Percentiles rank a stretch among this genome's conserved stretches.
Conservation (phyloP, 768 basidiomycete genomes). For the Leccinum barrowsii region DNA sequence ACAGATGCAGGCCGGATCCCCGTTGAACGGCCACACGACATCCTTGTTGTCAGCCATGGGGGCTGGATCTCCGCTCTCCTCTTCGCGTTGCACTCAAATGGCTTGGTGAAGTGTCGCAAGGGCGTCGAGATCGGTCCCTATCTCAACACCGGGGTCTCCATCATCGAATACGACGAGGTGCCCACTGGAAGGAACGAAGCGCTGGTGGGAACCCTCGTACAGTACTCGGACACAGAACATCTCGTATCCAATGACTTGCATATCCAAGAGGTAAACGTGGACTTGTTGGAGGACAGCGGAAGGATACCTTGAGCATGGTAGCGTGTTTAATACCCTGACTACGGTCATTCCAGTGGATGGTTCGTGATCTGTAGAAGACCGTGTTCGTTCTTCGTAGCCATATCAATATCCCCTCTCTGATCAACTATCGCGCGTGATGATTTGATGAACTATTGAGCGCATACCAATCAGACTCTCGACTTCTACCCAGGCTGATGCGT, state of each 20-base stretch:
- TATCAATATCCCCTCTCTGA: neutral
- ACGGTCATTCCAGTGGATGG: slow-evolving; percentile 7
- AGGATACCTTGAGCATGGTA: neutral
- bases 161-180: slow-evolving; percentile 49
- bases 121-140: slow-evolving; percentile 26
- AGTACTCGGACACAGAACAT: slow-evolving; percentile 57
- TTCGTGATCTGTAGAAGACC: neutral
- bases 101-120: slow-evolving; percentile 35
- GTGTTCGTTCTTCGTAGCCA: neutral
- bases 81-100: slow-evolving; percentile 41
- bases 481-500: neutral
- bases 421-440: neutral
- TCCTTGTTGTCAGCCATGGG: slow-evolving; percentile 67
- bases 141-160: slow-evolving; percentile 40
- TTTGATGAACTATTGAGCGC: neutral
- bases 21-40: slow-evolving; percentile 28
- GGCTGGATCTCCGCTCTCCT: slow-evolving; percentile 58
- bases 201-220: slow-evolving; percentile 39
- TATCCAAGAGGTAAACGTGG: slow-evolving; percentile 49
- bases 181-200: slow-evolving; percentile 12
- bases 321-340: slow-evolving; percentile 10
- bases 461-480: neutral
- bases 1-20: slow-evolving; percentile 20
- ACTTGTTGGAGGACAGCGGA: slow-evolving; percentile 32
- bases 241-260: slow-evolving; percentile 31